Evolutionary conservation across 1,284 basidiomycete genomes (phyloP).

Genomic region (Waitea zeae): DNA sequence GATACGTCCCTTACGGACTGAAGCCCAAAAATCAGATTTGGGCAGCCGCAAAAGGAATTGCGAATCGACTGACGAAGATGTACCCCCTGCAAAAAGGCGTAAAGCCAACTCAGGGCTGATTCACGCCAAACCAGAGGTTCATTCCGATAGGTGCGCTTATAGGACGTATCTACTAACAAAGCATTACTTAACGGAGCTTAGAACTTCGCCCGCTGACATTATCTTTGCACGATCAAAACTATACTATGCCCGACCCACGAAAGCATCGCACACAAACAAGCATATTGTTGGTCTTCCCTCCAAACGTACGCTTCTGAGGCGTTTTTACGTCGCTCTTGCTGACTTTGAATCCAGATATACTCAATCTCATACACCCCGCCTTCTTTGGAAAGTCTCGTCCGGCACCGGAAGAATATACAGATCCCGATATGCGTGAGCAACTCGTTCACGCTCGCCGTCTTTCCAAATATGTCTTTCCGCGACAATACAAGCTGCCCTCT

Average conservation of each 20-base stretch:
- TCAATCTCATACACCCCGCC: slow-evolving; percentile 35
- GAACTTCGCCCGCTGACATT: slow-evolving; percentile 34
- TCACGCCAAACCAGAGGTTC: too few relatives aligned
- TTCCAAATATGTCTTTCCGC: slow-evolving; percentile 72
- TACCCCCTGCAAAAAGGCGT: too few relatives aligned
- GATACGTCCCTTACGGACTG: too few relatives aligned
- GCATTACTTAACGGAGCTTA: too few relatives aligned
- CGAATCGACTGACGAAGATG: too few relatives aligned
- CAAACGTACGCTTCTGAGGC: slow-evolving; percentile 27
- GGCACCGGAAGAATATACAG: slow-evolving; percentile 13
- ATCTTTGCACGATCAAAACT: slow-evolving; percentile 35
- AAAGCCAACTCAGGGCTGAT: too few relatives aligned
- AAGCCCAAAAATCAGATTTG: too few relatives aligned
- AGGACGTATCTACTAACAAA: too few relatives aligned
- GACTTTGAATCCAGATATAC: slow-evolving; percentile 27
- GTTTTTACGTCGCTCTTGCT: too few relatives aligned
- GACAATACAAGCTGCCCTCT: slow-evolving; percentile 52
- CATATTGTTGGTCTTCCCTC: slow-evolving; percentile 48
- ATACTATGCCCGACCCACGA: slow-evolving; percentile 54
- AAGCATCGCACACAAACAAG: slow-evolving; percentile 23
- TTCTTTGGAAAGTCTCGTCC: slow-evolving; percentile 15
- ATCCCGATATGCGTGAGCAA: slow-evolving; percentile 25
- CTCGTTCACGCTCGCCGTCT: slow-evolving; percentile 39
- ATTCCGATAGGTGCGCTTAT: too few relatives aligned
- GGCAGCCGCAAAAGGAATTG: too few relatives aligned